Conservation (phyloP, 2,329 filamentous ascomycete species). For the Colletotrichum sp. region DNA sequence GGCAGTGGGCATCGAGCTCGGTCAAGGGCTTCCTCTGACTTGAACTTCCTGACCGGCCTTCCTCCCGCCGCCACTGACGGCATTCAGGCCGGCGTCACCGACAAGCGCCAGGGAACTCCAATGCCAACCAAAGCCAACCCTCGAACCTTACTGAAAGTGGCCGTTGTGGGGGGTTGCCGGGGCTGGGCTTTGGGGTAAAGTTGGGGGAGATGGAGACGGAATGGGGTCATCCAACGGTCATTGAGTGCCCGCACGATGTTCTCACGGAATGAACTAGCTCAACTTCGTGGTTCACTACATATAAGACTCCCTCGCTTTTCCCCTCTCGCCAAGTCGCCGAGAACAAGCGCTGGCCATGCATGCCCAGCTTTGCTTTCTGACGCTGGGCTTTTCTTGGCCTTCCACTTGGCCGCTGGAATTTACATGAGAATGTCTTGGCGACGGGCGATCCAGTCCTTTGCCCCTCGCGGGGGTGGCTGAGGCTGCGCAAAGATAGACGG, state of each 20-base stretch:
- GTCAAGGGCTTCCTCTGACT: background rate
- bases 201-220: background rate
- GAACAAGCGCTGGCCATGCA: slow-evolving; percentile 12
- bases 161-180: background rate
- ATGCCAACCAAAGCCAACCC: background rate
- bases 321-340: slow-evolving; percentile 20
- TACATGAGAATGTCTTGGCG: background rate
- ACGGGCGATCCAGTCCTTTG: background rate
- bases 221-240: background rate
- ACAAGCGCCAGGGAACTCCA: background rate
- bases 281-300: background rate
- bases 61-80: background rate
- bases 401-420: background rate
- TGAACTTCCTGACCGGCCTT: background rate
- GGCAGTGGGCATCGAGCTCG: background rate
- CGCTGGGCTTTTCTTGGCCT: slow-evolving; percentile 16
- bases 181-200: background rate
- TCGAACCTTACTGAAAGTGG: background rate
- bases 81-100: background rate
- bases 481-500: background rate
- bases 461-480: background rate
- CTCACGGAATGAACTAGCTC: background rate
- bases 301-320: background rate
- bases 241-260: background rate
- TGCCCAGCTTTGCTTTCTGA: slow-evolving; percentile 13